Conservation (phyloP, 164 flowering plant genomes). For the Vitis cinerea region DNA sequence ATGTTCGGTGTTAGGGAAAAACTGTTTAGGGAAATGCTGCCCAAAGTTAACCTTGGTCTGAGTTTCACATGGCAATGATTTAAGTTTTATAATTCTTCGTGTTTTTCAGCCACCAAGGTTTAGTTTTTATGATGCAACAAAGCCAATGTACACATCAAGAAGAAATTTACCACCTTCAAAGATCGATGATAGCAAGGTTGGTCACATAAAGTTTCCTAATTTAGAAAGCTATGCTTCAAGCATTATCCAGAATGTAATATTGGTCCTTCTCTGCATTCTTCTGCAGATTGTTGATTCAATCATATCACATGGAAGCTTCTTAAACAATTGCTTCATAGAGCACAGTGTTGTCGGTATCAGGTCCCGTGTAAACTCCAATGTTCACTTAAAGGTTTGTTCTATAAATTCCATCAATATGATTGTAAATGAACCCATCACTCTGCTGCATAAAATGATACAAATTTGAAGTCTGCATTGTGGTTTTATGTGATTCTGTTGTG, state of each 20-base stretch:
- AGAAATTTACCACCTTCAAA: slow-evolving; percentile 90
- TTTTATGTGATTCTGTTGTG: not conserved
- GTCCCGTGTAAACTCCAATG: slow-evolving; percentile 70
- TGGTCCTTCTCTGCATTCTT: not conserved
- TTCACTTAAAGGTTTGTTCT: slow-evolving; percentile 73
- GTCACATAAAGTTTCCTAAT: slow-evolving; percentile 4
- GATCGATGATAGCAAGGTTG: slow-evolving; percentile 83
- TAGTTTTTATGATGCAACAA: slow-evolving; percentile 87
- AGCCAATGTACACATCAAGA: slow-evolving; percentile 91
- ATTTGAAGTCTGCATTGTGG: not conserved
- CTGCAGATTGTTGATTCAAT: slow-evolving; percentile 89
- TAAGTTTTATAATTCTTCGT: slow-evolving; percentile 5
- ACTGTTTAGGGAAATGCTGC: too few relatives aligned
- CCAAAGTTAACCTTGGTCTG: too few relatives aligned
- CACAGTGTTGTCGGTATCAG: slow-evolving; percentile 92
- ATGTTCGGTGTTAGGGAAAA: too few relatives aligned
- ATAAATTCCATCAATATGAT: not conserved
- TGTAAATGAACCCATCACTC: not conserved
- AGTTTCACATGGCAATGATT: not conserved
- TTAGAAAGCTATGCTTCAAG: too few relatives aligned
- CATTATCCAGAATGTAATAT: not conserved
- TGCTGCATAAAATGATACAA: not conserved
- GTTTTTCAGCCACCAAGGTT: slow-evolving; percentile 81
- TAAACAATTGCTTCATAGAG: slow-evolving; percentile 64
- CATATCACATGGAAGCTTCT: slow-evolving; percentile 90